A percentile compares a stretch with the other conserved stretches of the same genome.
Conservation (phyloP, 2,329 filamentous ascomycete species). For the Eutypella sp. region DNA sequence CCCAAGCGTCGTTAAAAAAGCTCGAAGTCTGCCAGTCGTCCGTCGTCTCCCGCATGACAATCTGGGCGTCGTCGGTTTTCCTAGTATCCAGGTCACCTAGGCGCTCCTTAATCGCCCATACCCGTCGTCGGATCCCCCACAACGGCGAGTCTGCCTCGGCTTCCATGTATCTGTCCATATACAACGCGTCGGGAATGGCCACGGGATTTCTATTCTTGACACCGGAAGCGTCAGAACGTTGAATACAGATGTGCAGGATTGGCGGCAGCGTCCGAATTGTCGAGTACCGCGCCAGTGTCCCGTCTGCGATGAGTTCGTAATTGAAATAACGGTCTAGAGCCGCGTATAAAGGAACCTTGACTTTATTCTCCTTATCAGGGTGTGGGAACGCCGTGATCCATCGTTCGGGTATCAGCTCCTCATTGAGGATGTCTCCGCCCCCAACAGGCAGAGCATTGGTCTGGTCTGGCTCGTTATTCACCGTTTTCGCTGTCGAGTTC, state of each 20-base stretch:
- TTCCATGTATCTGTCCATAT: constrained; percentile 84
- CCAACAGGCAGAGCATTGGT: constrained; percentile 18
- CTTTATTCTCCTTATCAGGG: constrained; percentile 40
- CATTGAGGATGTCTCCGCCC: constrained; percentile 39
- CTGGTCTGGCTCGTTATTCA: constrained; percentile 14
- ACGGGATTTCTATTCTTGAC: constrained; percentile 75
- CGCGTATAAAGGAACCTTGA: constrained; percentile 64
- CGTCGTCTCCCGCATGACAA: constrained; percentile 1
- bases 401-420: constrained; percentile 57
- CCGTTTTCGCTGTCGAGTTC: constrained; percentile 52
- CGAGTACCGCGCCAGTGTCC: constrained; percentile 58
- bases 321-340: constrained; percentile 85
- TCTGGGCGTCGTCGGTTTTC: neutral
- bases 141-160: constrained; percentile 55
- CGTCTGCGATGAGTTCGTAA: constrained; percentile 66
- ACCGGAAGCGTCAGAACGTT: constrained; percentile 70
- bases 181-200: constrained; percentile 73
- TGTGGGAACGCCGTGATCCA: constrained; percentile 53
- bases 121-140: constrained; percentile 59
- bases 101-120: constrained; percentile 69
- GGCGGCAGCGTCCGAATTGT: constrained; percentile 75
- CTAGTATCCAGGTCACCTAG: constrained; percentile 38
- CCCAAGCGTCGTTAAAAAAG: neutral
- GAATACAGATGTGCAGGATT: constrained; percentile 83
- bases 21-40: constrained; percentile 2